Evolutionary conservation across 495 filamentous ascomycete genomes (phyloP), one percentile per base, ranked within the genome.

Genomic region (Aspergillus wentii): DNA sequence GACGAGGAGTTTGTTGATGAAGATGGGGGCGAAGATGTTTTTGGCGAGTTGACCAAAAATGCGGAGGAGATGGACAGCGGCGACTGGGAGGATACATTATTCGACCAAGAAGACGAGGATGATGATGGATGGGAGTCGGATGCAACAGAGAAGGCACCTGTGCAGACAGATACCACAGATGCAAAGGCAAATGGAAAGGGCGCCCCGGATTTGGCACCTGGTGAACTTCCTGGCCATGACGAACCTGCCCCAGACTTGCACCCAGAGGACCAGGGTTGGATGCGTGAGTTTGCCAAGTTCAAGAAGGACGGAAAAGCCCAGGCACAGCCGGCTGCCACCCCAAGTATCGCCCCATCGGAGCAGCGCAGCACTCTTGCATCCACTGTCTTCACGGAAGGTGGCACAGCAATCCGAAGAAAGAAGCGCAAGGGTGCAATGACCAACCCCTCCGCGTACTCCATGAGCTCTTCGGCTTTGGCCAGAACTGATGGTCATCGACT

Each of bases 1-100:
- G 94, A 99, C 45, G 92, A 97, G 23, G 90, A 83, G 5, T 99
- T 86, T 61, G 90, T 99, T 1, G 92, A 97, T 41, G 86, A 92
- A 13, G 68, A 76, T 4, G 84, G 85, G 8, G 69, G 77, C 18
- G 86, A 88, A 8, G 83, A 88, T 27, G 54, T 95, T 17, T 96
- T 97, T 54, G 78, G 74, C 15, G 71, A 88, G 51, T 59, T 99
- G 40, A 82, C 88, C 0, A 72, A 78, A 35, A 82, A 85, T 23
- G 83, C 59, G 3, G 71, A 79, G 42, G 90, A 94, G 51, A 68
- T 94, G 29, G 80, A 85, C 3, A 66, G 70, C 25, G 69, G 72
- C 18, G 82, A 85, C 28, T 89, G 84, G 57, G 76, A 83, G 40
- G 71, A 78, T 44, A 64, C 67, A n/a, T 41, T 68, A 11, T 70